Percentiles rank a stretch among this genome's conserved stretches.
Conservation (phyloP, 176 grass and related monocot species). For the Dactylis glomerata region DNA sequence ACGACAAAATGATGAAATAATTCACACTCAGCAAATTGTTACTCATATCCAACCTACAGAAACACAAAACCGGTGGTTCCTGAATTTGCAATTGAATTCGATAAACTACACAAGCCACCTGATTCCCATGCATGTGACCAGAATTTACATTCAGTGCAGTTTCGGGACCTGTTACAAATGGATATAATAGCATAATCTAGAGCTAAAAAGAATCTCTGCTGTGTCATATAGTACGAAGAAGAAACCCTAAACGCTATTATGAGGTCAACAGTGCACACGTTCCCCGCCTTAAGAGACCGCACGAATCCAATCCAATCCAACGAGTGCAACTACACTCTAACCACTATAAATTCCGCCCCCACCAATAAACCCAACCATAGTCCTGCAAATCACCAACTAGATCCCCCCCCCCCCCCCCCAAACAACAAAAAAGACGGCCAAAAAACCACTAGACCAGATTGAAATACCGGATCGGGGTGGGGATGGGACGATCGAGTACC, state of each 20-base stretch:
- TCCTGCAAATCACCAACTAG: neutral
- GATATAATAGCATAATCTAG: neutral
- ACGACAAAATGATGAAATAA: neutral
- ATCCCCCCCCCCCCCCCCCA: neutral
- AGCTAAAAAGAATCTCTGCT: neutral
- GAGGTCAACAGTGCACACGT: neutral
- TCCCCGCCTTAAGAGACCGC: neutral
- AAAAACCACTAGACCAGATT: neutral
- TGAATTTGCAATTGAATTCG: neutral
- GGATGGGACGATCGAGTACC: slow-evolving; percentile 33
- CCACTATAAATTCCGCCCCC: neutral
- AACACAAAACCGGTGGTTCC: neutral
- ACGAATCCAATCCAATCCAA: slow-evolving; percentile 10
- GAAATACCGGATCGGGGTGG: neutral
- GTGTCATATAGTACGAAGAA: neutral
- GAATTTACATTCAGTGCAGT: neutral
- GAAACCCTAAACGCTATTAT: neutral
- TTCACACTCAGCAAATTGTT: neutral
- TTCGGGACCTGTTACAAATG: neutral
- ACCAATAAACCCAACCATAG: neutral
- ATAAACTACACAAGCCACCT: neutral
- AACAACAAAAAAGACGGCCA: neutral
- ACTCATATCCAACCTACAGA: neutral
- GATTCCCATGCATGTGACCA: neutral
- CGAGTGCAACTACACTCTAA: neutral